These are phyloP conservation scores for Hymenoscyphus fructigenus DNA, from an alignment of 2,329 filamentous ascomycete genomes.

Conservation along the genomic window DNA sequence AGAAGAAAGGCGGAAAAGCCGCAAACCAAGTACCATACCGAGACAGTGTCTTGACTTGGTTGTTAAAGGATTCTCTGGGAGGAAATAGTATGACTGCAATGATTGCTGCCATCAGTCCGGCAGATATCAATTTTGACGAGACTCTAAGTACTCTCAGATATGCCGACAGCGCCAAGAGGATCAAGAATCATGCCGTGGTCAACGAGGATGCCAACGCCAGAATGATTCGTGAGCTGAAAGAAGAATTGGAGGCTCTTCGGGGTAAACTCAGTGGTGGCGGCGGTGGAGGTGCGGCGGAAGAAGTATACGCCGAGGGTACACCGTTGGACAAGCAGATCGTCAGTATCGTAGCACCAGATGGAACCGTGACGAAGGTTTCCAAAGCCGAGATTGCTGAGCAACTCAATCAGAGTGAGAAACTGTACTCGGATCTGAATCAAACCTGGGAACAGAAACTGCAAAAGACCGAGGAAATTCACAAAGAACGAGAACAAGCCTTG, in stretches of 20 bases:
- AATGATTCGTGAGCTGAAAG: conserved; percentile 97
- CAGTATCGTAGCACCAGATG: conserved; percentile 84
- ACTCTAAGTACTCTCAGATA: conserved; percentile 94
- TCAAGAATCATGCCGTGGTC: conserved; percentile 99
- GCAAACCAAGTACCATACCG: conserved; percentile 84
- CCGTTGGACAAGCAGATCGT: conserved; percentile 95
- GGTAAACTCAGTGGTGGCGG: conserved; percentile 72
- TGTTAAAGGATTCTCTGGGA: conserved; percentile 93
- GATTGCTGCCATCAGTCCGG: conserved; percentile 98
- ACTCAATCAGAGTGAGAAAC: conserved; percentile 91
- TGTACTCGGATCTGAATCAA: conserved; percentile 93
- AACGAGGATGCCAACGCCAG: conserved; percentile 98
- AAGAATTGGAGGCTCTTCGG: conserved; percentile 82
- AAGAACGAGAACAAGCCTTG: conserved; percentile 89
- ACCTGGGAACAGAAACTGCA: conserved; percentile 97
- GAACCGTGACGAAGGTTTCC: conserved; percentile 88
- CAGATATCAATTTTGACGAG: conserved; percentile 98
- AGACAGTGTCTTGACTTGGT: conserved; percentile 94
- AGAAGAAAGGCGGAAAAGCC: conserved; percentile 65
- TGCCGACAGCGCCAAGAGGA: conserved; percentile 95
- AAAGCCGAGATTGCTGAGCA: conserved; percentile 98
- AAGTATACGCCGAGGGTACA: conserved; percentile 88
- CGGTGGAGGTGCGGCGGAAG: conserved; percentile 61
- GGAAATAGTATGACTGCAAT: conserved; percentile 99
- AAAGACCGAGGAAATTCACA: conserved; percentile 96